Evolutionary conservation across 2,329 filamentous ascomycete genomes (phyloP).

Genomic region (Torrubiellomyces zombiae): DNA sequence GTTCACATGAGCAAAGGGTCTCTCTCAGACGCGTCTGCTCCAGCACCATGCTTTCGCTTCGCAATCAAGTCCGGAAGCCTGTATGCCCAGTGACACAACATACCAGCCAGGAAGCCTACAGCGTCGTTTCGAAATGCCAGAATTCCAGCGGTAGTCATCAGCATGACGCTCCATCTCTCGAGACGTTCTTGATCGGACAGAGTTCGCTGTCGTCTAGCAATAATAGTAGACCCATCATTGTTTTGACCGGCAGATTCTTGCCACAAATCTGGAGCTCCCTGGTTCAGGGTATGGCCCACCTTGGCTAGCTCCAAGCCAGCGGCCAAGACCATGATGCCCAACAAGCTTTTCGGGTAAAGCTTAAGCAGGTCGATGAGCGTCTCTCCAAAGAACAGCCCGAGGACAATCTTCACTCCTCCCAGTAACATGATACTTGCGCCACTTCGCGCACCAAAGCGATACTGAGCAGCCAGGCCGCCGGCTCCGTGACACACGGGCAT

Average conservation of each 20-base stretch:
- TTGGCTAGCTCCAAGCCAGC: slow-evolving; percentile 77
- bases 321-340: slow-evolving; percentile 81
- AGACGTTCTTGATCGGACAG: slow-evolving; percentile 51
- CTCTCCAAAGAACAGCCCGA: slow-evolving; percentile 62
- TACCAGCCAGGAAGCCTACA: slow-evolving; percentile 67
- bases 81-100: slow-evolving; percentile 63
- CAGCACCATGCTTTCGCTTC: slow-evolving; percentile 16
- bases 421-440: slow-evolving; percentile 71
- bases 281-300: slow-evolving; percentile 70
- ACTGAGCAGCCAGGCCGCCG: slow-evolving; percentile 78
- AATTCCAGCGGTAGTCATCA: slow-evolving; percentile 68
- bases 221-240: slow-evolving; percentile 9
- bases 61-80: slow-evolving; percentile 25
- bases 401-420: slow-evolving; percentile 54
- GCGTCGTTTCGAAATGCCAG: slow-evolving; percentile 83
- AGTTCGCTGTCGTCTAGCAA: slow-evolving; percentile 28
- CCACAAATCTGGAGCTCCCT: slow-evolving; percentile 47
- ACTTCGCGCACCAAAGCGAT: slow-evolving; percentile 78
- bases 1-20: slow-evolving; percentile 14
- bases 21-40: slow-evolving; percentile 11
- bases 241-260: slow-evolving; percentile 28
- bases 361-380: slow-evolving; percentile 54
- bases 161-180: slow-evolving; percentile 76
- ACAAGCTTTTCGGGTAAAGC: slow-evolving; percentile 56
- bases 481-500: slow-evolving; percentile 95